Evolutionary conservation across 768 basidiomycete species (phyloP), one percentile per base, ranked within the genome.

Genomic region (Phylloporus scabripes): DNA sequence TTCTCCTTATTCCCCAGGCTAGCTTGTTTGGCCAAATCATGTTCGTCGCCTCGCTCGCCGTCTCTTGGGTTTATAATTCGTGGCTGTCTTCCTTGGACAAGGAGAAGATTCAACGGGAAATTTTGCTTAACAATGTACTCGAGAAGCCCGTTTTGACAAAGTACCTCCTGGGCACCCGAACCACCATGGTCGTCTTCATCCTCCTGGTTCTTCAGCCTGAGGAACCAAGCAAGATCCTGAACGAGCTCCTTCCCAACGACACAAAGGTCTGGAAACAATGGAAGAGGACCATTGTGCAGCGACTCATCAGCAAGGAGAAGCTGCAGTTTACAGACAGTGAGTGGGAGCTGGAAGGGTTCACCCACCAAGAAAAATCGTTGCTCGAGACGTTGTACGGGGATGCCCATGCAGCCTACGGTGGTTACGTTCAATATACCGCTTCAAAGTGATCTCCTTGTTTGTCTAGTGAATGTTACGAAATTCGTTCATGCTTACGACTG

Each of bases 71-170:
- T 3, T 70, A 72, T 43, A 71, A 69, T 38, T 62, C 60, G 9
- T 70, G 60, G 57, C 44, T 72, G 1, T 64, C 70, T 3, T 67
- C 65, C 7, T 55, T 75, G 68, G 71, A 77, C 41, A 66, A 54
- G 46, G 66, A 63, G 12, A 57, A 54, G 36, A 53, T 60, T 8
- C 60, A 72, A 49, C 57, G 51, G 21, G 43, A 56, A 18, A 48
- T 69, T 10, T 17, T 68, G 5, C 15, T 68, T 10, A 21, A 56
- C 20, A 53, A 40, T 1, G 64, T 67, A 5, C 62, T 67, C 31
- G 28, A 51, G 26, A 45, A 43, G 0, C 65, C 66, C 2, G 7
- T 23, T 21, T 45, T 64, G 50, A 60, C 48, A 40, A 66, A 63
- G 40, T 63, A 61, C 34, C 38, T 8, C 14, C 51, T 65, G 26